phyloP scores from a whole-genome alignment of 257 asterid genomes.

The Primulina tabacum region DNA sequence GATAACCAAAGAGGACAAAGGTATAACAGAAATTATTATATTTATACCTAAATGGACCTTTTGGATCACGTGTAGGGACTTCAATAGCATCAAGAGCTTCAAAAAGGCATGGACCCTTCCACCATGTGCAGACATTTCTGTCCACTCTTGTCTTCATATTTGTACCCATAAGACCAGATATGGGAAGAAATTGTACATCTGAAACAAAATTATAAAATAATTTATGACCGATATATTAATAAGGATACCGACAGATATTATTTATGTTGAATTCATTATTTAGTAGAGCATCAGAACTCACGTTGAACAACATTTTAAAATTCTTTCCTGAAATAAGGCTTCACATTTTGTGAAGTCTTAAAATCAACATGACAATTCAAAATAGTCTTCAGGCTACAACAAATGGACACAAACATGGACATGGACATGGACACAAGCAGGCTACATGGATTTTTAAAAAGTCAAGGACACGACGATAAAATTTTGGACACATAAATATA shows the following conservation, averaged over 20 bases:
- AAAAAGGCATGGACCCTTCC: slow-evolving; percentile 84
- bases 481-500: neutral
- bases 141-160: slow-evolving; percentile 72
- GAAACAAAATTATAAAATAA: slow-evolving; percentile 22
- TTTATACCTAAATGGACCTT: slow-evolving; percentile 80
- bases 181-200: slow-evolving; percentile 93
- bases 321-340: neutral
- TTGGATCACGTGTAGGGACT: slow-evolving; percentile 78
- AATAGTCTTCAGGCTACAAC: too few species aligned
- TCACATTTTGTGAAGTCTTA: neutral
- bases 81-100: slow-evolving; percentile 86
- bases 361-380: too few species aligned
- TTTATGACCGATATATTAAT: neutral
- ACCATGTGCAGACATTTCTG: slow-evolving; percentile 70
- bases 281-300: neutral
- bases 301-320: neutral
- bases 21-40: slow-evolving; percentile 2
- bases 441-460: neutral
- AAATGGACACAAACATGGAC: too few species aligned
- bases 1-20: neutral
- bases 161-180: slow-evolving; percentile 81
- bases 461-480: neutral
- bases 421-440: neutral
- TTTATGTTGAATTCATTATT: too few species aligned
- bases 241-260: neutral